phyloP scores from a whole-genome alignment of 164 flowering plant species.

The Santalum album region DNA sequence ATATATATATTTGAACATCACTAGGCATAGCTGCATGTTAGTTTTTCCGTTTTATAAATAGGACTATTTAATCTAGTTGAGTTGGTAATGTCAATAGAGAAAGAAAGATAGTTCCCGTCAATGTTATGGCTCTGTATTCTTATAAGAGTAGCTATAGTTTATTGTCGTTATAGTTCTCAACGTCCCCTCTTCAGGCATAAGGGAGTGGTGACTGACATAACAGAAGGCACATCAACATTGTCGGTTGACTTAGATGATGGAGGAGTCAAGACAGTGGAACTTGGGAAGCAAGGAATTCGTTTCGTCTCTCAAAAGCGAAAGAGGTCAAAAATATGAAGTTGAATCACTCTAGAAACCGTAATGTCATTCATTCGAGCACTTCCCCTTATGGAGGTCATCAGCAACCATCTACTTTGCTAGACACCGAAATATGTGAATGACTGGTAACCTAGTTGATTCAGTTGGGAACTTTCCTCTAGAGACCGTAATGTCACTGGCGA shows the following conservation, averaged over 20 bases:
- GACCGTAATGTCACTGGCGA: no score
- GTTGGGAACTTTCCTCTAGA: no score
- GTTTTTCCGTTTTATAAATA: no score
- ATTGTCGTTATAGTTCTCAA: not conserved
- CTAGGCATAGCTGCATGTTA: no score
- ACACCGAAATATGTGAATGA: constrained; percentile 4
- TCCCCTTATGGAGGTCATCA: constrained; percentile 10
- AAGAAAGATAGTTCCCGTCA: no score
- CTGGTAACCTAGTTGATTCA: not conserved
- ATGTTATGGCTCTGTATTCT: no score
- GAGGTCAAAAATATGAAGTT: constrained; percentile 31
- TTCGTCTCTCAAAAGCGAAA: constrained; percentile 77
- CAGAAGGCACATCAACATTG: constrained; percentile 52
- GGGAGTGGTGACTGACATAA: constrained; percentile 57
- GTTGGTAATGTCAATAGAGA: no score
- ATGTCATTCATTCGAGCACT: not conserved
- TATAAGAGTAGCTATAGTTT: not conserved
- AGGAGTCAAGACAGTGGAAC: constrained; percentile 48
- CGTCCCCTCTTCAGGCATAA: constrained; percentile 45
- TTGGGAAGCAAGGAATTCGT: constrained; percentile 81
- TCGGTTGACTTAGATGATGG: constrained; percentile 76
- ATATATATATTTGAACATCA: no score
- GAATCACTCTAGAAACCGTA: not conserved
- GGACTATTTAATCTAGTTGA: no score
- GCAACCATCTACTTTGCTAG: constrained; percentile 1